Conservation (phyloP, 352 stramenopile species). For the Phytopythium delawarense region DNA sequence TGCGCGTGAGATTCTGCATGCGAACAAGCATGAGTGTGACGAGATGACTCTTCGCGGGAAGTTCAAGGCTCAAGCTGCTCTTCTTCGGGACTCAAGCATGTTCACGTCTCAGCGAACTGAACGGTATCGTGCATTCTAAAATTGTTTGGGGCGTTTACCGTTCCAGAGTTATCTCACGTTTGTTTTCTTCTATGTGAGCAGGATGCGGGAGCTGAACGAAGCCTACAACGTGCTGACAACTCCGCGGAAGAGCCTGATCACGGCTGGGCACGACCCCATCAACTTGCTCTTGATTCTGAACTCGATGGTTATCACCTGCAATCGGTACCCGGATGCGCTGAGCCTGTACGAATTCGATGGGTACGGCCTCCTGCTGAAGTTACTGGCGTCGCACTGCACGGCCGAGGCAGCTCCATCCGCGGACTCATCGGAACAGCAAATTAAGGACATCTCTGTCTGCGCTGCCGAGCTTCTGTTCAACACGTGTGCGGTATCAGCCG, state of each 20-base stretch:
- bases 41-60: slow-evolving; percentile 34
- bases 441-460: slow-evolving; percentile 52
- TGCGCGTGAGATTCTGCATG: slow-evolving; percentile 36
- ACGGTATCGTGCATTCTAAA: slow-evolving; percentile 23
- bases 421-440: slow-evolving; percentile 41
- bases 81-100: slow-evolving; percentile 26
- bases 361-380: slow-evolving; percentile 55
- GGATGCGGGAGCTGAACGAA: slow-evolving; percentile 43
- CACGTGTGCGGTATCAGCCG: slow-evolving; percentile 53
- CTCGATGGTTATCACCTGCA: slow-evolving; percentile 63
- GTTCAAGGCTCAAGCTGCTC: slow-evolving; percentile 51
- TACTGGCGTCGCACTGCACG: slow-evolving; percentile 62
- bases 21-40: slow-evolving; percentile 16
- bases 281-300: slow-evolving; percentile 67
- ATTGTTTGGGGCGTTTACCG: not conserved
- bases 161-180: not conserved
- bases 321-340: slow-evolving; percentile 50
- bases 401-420: slow-evolving; percentile 30
- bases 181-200: slow-evolving; percentile 10
- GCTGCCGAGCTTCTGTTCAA: slow-evolving; percentile 65
- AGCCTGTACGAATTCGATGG: slow-evolving; percentile 57
- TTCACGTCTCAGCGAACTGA: slow-evolving; percentile 26
- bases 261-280: slow-evolving; percentile 59
- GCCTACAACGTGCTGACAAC: slow-evolving; percentile 67
- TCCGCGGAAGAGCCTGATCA: slow-evolving; percentile 62